Conservation (phyloP, 2,329 filamentous ascomycete genomes). For the Paraphoma chrysanthemicola region DNA sequence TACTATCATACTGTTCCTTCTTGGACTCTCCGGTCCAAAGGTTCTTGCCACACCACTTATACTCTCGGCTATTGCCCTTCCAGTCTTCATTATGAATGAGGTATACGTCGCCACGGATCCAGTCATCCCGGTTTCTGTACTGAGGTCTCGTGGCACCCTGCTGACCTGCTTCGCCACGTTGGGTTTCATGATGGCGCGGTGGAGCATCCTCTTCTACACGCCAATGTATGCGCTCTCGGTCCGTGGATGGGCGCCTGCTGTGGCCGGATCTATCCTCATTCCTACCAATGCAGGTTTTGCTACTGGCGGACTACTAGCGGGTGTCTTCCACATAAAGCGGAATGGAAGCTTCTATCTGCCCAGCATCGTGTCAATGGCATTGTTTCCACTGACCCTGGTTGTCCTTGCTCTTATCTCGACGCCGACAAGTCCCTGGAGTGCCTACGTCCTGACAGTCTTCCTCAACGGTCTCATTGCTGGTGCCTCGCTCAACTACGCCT, state of each 20-base stretch:
- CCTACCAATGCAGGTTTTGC: constrained; percentile 85
- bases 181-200: constrained; percentile 80
- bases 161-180: constrained; percentile 77
- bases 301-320: constrained; percentile 73
- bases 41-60: constrained; percentile 67
- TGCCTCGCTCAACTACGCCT: constrained; percentile 77
- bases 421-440: constrained; percentile 55
- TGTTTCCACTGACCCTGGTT: constrained; percentile 69
- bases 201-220: constrained; percentile 80
- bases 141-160: constrained; percentile 73
- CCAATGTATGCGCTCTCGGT: constrained; percentile 82
- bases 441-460: constrained; percentile 69
- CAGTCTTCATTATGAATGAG: constrained; percentile 68
- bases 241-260: constrained; percentile 70
- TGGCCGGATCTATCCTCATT: constrained; percentile 77
- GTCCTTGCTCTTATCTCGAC: constrained; percentile 64
- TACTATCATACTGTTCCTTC: constrained; percentile 75
- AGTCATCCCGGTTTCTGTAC: constrained; percentile 74
- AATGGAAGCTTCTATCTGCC: constrained; percentile 75
- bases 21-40: constrained; percentile 69
- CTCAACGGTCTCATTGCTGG: constrained; percentile 76
- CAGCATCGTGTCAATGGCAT: constrained; percentile 63
- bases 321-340: constrained; percentile 77
- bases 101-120: constrained; percentile 69
- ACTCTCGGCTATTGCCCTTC: constrained; percentile 61